Conservation (phyloP, 176 grass and related monocot species). For the Secale cereale region DNA sequence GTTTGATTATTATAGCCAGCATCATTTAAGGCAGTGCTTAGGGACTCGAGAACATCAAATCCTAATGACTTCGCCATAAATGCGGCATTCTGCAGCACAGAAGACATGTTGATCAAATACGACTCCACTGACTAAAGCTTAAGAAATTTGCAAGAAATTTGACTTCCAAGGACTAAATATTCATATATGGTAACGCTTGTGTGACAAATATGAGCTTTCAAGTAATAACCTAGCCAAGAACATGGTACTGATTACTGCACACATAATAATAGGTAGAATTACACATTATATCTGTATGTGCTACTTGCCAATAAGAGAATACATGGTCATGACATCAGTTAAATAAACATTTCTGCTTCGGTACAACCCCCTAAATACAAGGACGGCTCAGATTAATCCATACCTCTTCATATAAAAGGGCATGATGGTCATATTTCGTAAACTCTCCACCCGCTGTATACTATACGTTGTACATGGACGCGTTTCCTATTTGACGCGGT, state of each 20-base stretch:
- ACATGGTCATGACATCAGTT: not conserved
- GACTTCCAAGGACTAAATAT: not conserved
- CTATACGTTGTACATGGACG: no score
- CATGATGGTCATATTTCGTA: no score
- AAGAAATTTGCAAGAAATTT: not conserved
- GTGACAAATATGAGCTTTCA: not conserved
- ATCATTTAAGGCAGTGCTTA: conserved; percentile 46
- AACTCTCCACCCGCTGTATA: no score
- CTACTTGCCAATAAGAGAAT: not conserved
- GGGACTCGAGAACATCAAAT: conserved; percentile 32
- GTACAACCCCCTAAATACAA: no score
- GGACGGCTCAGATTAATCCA: no score
- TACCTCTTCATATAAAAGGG: no score
- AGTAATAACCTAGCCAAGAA: not conserved
- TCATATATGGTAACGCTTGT: not conserved
- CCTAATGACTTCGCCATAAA: conserved; percentile 56
- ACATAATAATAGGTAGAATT: not conserved
- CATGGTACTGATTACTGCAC: not conserved
- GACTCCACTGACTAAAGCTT: not conserved
- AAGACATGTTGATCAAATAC: not conserved
- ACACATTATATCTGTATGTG: not conserved
- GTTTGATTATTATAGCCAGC: conserved; percentile 59
- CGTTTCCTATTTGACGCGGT: no score
- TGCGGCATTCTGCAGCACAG: conserved; percentile 51
- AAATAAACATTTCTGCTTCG: no score